phyloP scores from a whole-genome alignment of 192 early-diverging fungal genomes.

The Dimargaris cristalligena region DNA sequence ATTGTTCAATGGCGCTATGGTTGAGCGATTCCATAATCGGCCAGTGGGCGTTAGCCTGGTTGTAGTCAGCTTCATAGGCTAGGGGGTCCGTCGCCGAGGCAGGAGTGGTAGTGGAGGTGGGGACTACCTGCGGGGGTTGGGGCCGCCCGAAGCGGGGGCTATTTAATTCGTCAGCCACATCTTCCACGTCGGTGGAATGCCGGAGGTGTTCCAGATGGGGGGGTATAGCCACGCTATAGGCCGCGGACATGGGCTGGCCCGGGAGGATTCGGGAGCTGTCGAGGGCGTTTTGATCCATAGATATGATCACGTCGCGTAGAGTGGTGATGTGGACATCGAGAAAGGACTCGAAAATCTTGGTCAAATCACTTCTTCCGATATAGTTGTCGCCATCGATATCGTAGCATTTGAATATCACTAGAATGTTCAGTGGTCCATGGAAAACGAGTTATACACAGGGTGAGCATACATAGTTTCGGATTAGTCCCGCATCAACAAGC shows the following conservation, averaged over 20 bases:
- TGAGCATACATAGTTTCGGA: too few species aligned
- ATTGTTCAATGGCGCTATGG: background rate
- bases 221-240: slow-evolving; percentile 73
- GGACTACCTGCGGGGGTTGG: background rate
- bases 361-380: slow-evolving; percentile 69
- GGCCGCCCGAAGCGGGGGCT: background rate
- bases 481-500: too few species aligned
- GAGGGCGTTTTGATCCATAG: slow-evolving; percentile 79
- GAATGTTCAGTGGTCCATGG: too few species aligned
- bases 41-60: too few species aligned
- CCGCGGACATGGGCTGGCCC: slow-evolving; percentile 72
- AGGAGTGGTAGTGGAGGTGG: background rate
- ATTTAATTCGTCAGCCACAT: background rate
- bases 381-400: slow-evolving; percentile 76
- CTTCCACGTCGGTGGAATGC: background rate
- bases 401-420: slow-evolving; percentile 79
- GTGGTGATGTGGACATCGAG: slow-evolving; percentile 79
- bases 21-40: background rate
- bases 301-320: slow-evolving; percentile 72
- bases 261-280: slow-evolving; percentile 64
- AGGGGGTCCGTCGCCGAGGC: too few species aligned
- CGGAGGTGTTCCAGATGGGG: slow-evolving; percentile 15
- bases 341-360: slow-evolving; percentile 83
- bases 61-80: too few species aligned
- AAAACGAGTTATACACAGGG: too few species aligned